Conservation (phyloP, 345 rosid genomes). For the Citropsis articulata region DNA sequence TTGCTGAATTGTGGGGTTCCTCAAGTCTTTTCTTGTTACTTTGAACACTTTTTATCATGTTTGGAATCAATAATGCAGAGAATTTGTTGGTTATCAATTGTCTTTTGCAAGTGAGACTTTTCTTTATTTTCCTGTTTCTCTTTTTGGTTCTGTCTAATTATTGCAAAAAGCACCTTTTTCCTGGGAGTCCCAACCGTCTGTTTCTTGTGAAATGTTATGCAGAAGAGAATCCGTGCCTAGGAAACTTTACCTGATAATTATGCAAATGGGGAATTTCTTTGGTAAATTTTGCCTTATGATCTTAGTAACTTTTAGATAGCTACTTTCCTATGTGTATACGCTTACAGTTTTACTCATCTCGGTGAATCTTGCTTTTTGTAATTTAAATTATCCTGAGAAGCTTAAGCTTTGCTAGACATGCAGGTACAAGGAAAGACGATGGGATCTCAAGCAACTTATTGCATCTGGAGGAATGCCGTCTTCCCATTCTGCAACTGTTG, state of each 20-base stretch:
- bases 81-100: constrained; percentile 2
- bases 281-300: background rate
- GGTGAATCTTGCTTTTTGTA: background rate
- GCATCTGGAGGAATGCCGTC: constrained; percentile 99
- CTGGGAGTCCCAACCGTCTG: background rate
- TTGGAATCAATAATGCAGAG: background rate
- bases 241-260: background rate
- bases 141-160: constrained; percentile 7
- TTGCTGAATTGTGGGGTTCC: background rate
- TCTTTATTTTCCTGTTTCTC: constrained; percentile 1
- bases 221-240: constrained; percentile 2
- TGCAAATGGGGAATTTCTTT: background rate
- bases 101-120: background rate
- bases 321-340: background rate
- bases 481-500: constrained; percentile 83
- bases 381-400: constrained; percentile 29
- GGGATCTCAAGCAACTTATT: constrained; percentile 68
- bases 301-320: background rate
- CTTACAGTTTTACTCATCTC: background rate
- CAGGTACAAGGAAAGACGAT: constrained; percentile 71
- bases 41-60: background rate
- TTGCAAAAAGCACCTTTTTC: background rate
- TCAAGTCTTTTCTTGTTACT: background rate
- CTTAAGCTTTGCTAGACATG: constrained; percentile 40
- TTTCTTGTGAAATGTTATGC: background rate